Evolutionary conservation across 2,329 filamentous ascomycete species (phyloP).

Genomic region (Diaporthe ilicicola): DNA sequence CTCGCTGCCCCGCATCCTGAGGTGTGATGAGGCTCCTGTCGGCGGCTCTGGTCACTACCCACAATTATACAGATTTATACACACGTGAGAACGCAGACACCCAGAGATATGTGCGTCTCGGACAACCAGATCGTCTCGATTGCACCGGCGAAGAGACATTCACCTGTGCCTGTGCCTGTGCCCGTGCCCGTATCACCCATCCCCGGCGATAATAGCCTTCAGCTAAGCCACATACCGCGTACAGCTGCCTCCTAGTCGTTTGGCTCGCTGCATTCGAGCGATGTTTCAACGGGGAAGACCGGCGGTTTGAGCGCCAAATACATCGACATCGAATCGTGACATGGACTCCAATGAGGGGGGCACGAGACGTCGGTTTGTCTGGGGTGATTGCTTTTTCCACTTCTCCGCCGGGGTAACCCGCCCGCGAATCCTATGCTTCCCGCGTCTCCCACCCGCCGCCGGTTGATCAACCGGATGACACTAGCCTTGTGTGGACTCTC

Average conservation of each 20-base stretch:
- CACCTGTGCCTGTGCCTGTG: not conserved
- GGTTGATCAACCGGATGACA: constrained; percentile 19
- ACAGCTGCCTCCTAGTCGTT: constrained; percentile 1
- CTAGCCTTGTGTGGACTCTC: not conserved
- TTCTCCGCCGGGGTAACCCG: constrained; percentile 13
- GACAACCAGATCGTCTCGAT: not conserved
- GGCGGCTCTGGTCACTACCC: not conserved
- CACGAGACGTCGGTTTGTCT: constrained; percentile 1
- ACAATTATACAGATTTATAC: not conserved
- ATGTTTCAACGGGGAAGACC: constrained; percentile 21
- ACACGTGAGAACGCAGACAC: too few relatives aligned
- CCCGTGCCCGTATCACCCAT: constrained; percentile 1
- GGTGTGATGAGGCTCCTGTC: constrained; percentile 3
- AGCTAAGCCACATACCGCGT: not conserved
- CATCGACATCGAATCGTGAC: not conserved
- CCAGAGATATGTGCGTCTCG: not conserved
- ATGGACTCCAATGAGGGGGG: not conserved
- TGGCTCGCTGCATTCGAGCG: constrained; percentile 10
- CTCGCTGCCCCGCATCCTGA: not conserved
- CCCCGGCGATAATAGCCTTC: not conserved
- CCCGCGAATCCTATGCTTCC: constrained; percentile 15
- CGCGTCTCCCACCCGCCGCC: not conserved
- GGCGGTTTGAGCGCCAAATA: constrained; percentile 31
- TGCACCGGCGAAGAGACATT: not conserved
- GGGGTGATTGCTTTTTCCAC: constrained; percentile 5